A percentile compares a stretch with the other conserved stretches of the same genome.
These are phyloP conservation scores for Aspergillus amoenus DNA, from an alignment of 2,329 filamentous ascomycete species.

Conservation along the genomic window DNA sequence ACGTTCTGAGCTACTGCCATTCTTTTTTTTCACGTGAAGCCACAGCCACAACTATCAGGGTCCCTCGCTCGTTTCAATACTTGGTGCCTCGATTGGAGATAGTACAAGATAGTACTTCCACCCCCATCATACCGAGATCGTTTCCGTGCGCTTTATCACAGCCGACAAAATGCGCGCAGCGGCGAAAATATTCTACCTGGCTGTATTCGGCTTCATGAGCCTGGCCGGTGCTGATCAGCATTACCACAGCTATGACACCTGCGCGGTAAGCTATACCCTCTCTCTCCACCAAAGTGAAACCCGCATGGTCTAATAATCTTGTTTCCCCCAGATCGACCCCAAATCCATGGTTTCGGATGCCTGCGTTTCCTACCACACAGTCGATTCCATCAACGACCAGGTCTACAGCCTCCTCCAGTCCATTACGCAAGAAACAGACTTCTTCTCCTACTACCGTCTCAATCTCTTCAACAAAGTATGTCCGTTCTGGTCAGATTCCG, in stretches of 20 bases:
- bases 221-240: constrained; percentile 48
- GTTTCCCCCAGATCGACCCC: constrained; percentile 69
- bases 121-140: background rate
- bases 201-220: constrained; percentile 59
- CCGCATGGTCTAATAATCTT: constrained; percentile 4
- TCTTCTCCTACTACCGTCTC: constrained; percentile 95
- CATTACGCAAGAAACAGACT: constrained; percentile 85
- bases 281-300: background rate
- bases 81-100: background rate
- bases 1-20: background rate
- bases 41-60: background rate
- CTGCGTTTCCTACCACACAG: constrained; percentile 87
- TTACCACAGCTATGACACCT: constrained; percentile 46
- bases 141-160: background rate
- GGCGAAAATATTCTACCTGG: constrained; percentile 59
- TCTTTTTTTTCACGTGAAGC: constrained; percentile 1
- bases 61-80: background rate
- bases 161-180: constrained; percentile 51
- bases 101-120: no score
- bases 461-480: constrained; percentile 94
- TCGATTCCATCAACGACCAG: constrained; percentile 77
- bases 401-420: constrained; percentile 76
- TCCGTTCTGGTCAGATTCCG: constrained; percentile 93
- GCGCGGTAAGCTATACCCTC: constrained; percentile 51
- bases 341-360: constrained; percentile 88